Base-by-base conservation (phyloP, 2,329 filamentous ascomycete species). In the Neonectria punicea region DNA sequence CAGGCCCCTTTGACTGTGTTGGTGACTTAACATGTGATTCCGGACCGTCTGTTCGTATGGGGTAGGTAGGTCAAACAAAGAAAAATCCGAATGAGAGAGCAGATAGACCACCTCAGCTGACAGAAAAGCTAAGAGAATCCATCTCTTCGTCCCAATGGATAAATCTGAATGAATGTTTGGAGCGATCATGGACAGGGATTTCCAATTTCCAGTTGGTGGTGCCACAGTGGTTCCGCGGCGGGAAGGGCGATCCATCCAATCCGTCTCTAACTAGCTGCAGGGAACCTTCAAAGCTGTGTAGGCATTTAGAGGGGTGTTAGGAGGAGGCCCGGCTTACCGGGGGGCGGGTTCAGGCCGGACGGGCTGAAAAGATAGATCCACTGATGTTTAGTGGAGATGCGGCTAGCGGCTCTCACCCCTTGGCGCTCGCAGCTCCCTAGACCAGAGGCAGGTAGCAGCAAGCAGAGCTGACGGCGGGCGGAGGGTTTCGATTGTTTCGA, bases 391-490 rank as follows among this genome's bases (percentile, higher is more conserved):
- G 49, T 51, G 49, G 49, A 20, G 49, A 22, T 51, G 10, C 10
- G n/a, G 30, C 30, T 51, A 51, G 49, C 30, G 49, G n/a, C 32
- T 32, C 18, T 13, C 49, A 34, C 30, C 49, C 30, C 49, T 32
- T 50, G 65, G 55, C 50, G 25, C 57, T 71, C 60, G 50, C 60
- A 70, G 68, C 66, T 59, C 65, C 59, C 69, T 68, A 61, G 66
- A n/a, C 36, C 43, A 57, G 53, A 62, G 57, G 51, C 61, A 61
- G 67, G 71, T 59, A 58, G 55, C 65, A 51, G 61, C 39, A 72
- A 59, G 69, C 61, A 64, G 62, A 72, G 65, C 71, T 72, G 71
- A 70, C 68, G 67, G 47, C 36, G 34, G 28, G 53, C 53, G 51
- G 36, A 43, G 50, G 43, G 61, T 59, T 59, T 59, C 61, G 44